Evolutionary conservation across 2,329 filamentous ascomycete genomes (phyloP).

Genomic region (Gyromitra esculenta): DNA sequence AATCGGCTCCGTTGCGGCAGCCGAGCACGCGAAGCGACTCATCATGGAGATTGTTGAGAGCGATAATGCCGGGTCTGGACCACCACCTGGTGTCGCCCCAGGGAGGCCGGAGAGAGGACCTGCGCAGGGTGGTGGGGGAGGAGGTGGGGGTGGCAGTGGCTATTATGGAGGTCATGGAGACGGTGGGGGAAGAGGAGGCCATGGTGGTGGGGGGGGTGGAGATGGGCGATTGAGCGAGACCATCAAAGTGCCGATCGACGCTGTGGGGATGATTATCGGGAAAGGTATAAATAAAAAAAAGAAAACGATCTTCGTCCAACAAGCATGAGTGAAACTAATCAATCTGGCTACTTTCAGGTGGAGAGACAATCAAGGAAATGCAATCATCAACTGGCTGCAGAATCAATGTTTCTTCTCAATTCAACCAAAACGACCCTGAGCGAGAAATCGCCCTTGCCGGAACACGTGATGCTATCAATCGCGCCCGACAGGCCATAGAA

Average conservation of each 20-base stretch:
- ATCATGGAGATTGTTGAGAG: slow-evolving; percentile 96
- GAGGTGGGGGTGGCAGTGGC: slow-evolving; percentile 58
- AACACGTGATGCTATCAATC: slow-evolving; percentile 76
- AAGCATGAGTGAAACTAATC: slow-evolving; percentile 22
- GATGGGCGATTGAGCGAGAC: slow-evolving; percentile 80
- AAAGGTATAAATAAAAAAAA: slow-evolving; percentile 67
- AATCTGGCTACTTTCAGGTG: slow-evolving; percentile 64
- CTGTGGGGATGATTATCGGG: slow-evolving; percentile 95
- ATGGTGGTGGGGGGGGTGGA: slow-evolving; percentile 61
- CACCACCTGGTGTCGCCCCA: slow-evolving; percentile 60
- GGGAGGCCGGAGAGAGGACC: slow-evolving; percentile 59
- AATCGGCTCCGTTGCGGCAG: slow-evolving; percentile 79
- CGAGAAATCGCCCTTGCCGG: slow-evolving; percentile 89
- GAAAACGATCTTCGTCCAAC: neutral
- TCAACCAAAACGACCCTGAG: slow-evolving; percentile 78
- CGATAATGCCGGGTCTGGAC: slow-evolving; percentile 65
- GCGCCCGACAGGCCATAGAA: slow-evolving; percentile 84
- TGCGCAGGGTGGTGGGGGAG: slow-evolving; percentile 60
- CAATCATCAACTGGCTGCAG: slow-evolving; percentile 88
- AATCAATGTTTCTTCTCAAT: slow-evolving; percentile 89
- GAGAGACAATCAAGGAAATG: slow-evolving; percentile 94
- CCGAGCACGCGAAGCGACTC: slow-evolving; percentile 80
- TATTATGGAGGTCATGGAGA: slow-evolving; percentile 58
- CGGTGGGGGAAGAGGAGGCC: slow-evolving; percentile 64
- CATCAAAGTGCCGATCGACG: slow-evolving; percentile 86